Conservation (phyloP, 164 flowering plant genomes). For the Cinnamomum chago region DNA sequence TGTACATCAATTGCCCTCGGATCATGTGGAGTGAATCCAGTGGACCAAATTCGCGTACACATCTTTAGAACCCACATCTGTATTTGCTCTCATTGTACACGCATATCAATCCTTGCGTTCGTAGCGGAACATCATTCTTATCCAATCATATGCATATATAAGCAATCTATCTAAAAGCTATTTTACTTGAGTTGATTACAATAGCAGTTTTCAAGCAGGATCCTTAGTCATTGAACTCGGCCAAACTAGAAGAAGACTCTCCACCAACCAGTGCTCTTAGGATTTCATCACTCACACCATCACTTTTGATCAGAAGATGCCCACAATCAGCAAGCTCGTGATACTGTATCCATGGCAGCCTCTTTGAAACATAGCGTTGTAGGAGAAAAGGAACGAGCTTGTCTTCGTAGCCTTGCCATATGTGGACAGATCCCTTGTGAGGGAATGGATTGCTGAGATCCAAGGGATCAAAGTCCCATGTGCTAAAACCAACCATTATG, state of each 20-base stretch:
- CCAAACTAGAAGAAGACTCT: slow-evolving; percentile 5
- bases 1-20: too few species aligned
- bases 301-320: slow-evolving; percentile 20
- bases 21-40: too few species aligned
- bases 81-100: too few species aligned
- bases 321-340: slow-evolving; percentile 59
- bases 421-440: slow-evolving; percentile 53
- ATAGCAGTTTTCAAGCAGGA: too few species aligned
- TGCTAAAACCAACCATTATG: slow-evolving; percentile 57
- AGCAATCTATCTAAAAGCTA: too few species aligned
- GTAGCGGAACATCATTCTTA: too few species aligned
- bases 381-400: slow-evolving; percentile 39
- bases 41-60: too few species aligned
- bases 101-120: too few species aligned
- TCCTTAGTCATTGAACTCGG: too few species aligned
- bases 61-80: too few species aligned
- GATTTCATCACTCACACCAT: slow-evolving; percentile 34
- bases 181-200: too few species aligned
- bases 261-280: slow-evolving; percentile 44
- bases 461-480: slow-evolving; percentile 64
- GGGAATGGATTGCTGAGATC: slow-evolving; percentile 63
- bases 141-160: too few species aligned
- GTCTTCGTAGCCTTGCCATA: slow-evolving; percentile 83
- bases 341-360: slow-evolving; percentile 67
- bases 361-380: slow-evolving; percentile 48